Evolutionary conservation across 2,329 filamentous ascomycete species (phyloP), one percentile per base, ranked within the genome.

Genomic region (Dothideomycetes sp.): DNA sequence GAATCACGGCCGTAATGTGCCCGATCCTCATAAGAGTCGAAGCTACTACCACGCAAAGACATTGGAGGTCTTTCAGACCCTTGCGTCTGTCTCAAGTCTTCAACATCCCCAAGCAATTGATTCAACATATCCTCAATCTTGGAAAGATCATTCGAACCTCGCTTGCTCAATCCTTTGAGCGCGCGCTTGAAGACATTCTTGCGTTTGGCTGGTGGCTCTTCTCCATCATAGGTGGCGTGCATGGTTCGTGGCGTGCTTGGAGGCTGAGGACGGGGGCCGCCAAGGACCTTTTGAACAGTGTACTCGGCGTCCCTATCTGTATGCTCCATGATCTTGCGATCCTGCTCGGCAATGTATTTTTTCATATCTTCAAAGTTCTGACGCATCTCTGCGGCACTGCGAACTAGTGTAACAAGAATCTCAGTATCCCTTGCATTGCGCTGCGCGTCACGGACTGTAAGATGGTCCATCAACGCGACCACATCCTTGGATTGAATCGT

Each of bases 361-460:
- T 91, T 95, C 73, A 98, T 84, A 53, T 94, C 88, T 50, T 94
- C 85, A 57, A 96, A 94, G 1, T 86, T 93, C 51, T 84, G 93
- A 49, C 89, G 85, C 88, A 96, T 96, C 63, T 98, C 91, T 10
- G 91, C 82, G 4, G 91, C 89, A 41, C 87, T 88, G 45, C 89
- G 82, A 46, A 98, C 91, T 22, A 98, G 76, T 1, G 91, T 89
- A 33, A 95, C 85, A 13, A 98, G 70, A 41, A 98, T 95, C 62
- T 98, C 91, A 0, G 91, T 96, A 54, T 98, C 91, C 31, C 91
- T 78, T 32, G 91, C 91, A 62, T 91, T 96, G 45, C 91, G 81
- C 64, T 96, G 89, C 28, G 89, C 91, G 64, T 98, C 91, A 24
- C 91, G 82, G 48, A 96, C 91, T 59, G 93, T 96, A 47, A 98